Evolutionary conservation across 371 early-diverging fungal species (phyloP), one percentile per base, ranked within the genome.

Genomic region (Chytridiales sp.): DNA sequence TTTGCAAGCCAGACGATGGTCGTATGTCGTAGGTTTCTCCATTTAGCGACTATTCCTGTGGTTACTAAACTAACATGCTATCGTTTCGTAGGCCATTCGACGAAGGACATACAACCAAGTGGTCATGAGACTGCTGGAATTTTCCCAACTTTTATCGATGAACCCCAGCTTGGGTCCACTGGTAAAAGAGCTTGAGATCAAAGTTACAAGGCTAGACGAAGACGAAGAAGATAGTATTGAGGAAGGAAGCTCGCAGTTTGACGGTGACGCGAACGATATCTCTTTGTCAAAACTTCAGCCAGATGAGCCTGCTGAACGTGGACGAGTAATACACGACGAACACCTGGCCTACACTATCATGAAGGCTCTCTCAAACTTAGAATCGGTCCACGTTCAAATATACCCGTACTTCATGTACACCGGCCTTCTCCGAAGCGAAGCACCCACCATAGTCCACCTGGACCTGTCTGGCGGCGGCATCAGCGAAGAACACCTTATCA

Each of bases 381-480:
- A 51, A 51, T 35, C 36, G 22, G 15, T 51, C 3, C 38, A 51
- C 51, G 36, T 51, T 15, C 51, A 51, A n/a, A n/a, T 24, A 3
- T 35, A 51, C 13, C 4, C 22, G 11, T 9, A 4, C 19, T 4
- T 9, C 31, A 35, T 35, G 22, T n/a, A 35, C 36, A 13, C 17
- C 8, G 36, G 36, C 22, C 15, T 51, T n/a, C 51, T 51, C 6
- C n/a, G 21, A n/a, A 5, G 19, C 24, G 21, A 6, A 6, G 5
- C 22, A 3, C 11, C 8, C 5, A 51, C 31, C 4, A 34, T 51
- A 3, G 9, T 51, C 4, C 51, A 51, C 24, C 36, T 51, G 11
- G 51, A 51, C 22, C 51, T 51, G 9, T 51, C 51, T 17, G 36
- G 38, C 27, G 51, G 38, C 9, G 51, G 51, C 22, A 22, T 51